phyloP scores from a whole-genome alignment of 169 alveolate species.

The Amoebophrya sp. region DNA sequence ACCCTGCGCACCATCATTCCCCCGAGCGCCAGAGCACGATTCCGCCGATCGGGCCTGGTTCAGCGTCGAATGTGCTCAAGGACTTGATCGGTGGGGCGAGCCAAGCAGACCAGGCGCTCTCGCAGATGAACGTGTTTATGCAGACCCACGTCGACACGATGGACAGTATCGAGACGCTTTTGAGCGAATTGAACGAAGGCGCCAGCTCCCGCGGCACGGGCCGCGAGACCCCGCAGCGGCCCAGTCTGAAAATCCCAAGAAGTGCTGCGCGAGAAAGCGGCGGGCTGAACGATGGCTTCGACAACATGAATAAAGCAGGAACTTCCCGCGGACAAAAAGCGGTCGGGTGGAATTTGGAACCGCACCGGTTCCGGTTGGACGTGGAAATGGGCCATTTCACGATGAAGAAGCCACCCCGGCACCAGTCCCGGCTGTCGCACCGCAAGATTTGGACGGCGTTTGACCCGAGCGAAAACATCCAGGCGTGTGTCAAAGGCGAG shows the following conservation, averaged over 20 bases:
- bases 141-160: no score
- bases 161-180: no score
- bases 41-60: no score
- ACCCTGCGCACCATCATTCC: no score
- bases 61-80: background rate
- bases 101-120: background rate
- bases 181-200: background rate
- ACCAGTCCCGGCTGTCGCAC: background rate
- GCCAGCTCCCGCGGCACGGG: background rate
- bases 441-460: background rate
- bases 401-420: background rate
- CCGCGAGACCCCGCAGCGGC: background rate
- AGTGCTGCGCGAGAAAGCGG: background rate
- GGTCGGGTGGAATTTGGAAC: no score
- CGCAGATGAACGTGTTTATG: no score
- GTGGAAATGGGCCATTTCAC: background rate
- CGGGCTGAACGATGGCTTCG: background rate
- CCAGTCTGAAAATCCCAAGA: background rate
- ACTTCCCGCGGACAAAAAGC: no score
- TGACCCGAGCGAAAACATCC: background rate
- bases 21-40: no score
- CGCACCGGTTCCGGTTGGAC: conserved; percentile 5
- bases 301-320: no score
- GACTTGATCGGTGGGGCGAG: background rate
- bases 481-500: background rate